phyloP scores from a whole-genome alignment of 2,329 filamentous ascomycete genomes.

The Cladophialophora chaetospira region DNA sequence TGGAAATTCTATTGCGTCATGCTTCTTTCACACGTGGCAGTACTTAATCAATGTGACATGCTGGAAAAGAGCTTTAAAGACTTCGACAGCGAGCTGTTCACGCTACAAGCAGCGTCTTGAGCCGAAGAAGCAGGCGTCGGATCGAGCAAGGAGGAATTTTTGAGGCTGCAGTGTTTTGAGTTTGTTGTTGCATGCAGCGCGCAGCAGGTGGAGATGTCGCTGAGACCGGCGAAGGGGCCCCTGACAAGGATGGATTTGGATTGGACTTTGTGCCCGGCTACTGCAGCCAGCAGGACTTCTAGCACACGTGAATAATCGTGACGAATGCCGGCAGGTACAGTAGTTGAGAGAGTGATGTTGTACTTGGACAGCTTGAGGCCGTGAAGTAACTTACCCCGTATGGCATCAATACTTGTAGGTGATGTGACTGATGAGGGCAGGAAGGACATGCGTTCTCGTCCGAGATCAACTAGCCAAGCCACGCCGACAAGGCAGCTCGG shows the following conservation, averaged over 20 bases:
- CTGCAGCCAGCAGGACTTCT: background rate
- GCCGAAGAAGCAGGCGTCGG: slow-evolving; percentile 1
- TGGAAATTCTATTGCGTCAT: too few relatives aligned
- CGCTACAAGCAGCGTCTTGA: background rate
- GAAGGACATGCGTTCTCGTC: background rate
- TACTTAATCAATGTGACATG: too few relatives aligned
- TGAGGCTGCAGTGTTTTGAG: background rate
- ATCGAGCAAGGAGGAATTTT: background rate
- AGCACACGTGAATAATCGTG: slow-evolving; percentile 2
- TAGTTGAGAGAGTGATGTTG: background rate
- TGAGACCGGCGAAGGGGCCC: background rate
- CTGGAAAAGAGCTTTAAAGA: background rate
- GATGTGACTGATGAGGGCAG: background rate
- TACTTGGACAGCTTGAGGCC: background rate
- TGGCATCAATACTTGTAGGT: background rate
- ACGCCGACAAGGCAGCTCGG: too few relatives aligned
- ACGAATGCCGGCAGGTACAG: background rate
- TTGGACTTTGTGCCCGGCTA: background rate
- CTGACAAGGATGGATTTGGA: background rate
- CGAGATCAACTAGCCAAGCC: too few relatives aligned
- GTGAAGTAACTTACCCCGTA: background rate
- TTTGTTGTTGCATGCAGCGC: background rate
- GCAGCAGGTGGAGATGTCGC: slow-evolving; percentile 4
- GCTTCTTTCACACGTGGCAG: too few relatives aligned
- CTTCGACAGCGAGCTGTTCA: background rate